Evolutionary conservation across 2,329 filamentous ascomycete genomes (phyloP).

Genomic region (Fusarium newnesense): DNA sequence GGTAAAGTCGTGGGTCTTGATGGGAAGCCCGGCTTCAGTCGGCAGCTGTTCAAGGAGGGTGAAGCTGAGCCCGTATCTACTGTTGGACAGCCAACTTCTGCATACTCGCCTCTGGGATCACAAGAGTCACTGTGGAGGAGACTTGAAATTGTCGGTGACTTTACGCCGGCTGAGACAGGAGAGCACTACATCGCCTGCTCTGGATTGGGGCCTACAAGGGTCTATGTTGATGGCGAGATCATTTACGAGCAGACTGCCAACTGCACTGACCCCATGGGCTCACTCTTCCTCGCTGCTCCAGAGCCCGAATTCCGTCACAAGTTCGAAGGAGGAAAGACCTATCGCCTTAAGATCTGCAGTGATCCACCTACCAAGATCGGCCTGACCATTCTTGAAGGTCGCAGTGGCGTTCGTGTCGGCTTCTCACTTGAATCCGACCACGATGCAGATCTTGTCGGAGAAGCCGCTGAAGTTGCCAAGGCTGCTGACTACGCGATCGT

Average conservation of each 20-base stretch:
- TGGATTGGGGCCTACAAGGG: slow-evolving; percentile 41
- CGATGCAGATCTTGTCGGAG: slow-evolving; percentile 48
- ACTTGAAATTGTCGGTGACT: slow-evolving; percentile 44
- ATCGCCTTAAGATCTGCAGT: slow-evolving; percentile 44
- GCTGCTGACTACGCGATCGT: slow-evolving; percentile 68
- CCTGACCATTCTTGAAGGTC: slow-evolving; percentile 44
- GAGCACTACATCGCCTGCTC: slow-evolving; percentile 46
- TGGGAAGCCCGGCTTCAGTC: slow-evolving; percentile 44
- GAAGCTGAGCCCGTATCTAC: slow-evolving; percentile 31
- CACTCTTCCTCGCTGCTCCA: slow-evolving; percentile 41
- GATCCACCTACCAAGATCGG: slow-evolving; percentile 45
- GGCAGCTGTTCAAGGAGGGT: slow-evolving; percentile 39
- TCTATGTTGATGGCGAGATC: slow-evolving; percentile 43
- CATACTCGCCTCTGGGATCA: slow-evolving; percentile 39
- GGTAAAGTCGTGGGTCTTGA: slow-evolving; percentile 42
- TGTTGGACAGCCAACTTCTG: slow-evolving; percentile 28
- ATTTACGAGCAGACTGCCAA: slow-evolving; percentile 43
- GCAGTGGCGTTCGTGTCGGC: slow-evolving; percentile 44
- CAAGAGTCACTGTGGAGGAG: slow-evolving; percentile 41
- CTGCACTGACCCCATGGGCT: slow-evolving; percentile 46
- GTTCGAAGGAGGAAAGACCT: slow-evolving; percentile 40
- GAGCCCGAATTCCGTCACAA: slow-evolving; percentile 41
- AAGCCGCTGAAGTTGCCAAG: slow-evolving; percentile 67
- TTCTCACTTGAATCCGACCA: slow-evolving; percentile 45
- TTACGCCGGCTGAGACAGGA: slow-evolving; percentile 42